Conservation (phyloP, 345 rosid species). For the Carallia brachiata region DNA sequence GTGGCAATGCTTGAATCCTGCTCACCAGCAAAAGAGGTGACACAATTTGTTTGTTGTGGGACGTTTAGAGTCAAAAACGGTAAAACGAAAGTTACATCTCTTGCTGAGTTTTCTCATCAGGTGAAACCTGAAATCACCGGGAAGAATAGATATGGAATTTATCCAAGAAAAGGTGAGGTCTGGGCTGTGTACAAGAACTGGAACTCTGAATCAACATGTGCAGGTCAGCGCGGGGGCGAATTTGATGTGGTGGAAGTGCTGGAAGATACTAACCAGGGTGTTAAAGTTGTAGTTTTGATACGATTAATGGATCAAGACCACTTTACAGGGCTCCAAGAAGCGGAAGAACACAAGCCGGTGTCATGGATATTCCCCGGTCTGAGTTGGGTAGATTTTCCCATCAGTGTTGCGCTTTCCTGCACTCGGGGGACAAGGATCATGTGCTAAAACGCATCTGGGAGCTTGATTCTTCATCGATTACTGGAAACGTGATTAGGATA, state of each 20-base stretch:
- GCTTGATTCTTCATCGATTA: slow-evolving; percentile 42
- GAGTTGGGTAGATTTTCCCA: slow-evolving; percentile 51
- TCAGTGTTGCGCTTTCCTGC: slow-evolving; percentile 50
- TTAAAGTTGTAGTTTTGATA: slow-evolving; percentile 31
- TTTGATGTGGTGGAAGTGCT: slow-evolving; percentile 47
- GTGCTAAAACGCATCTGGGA: slow-evolving; percentile 37
- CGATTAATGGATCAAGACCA: slow-evolving; percentile 13
- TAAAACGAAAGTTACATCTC: slow-evolving; percentile 22
- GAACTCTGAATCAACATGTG: slow-evolving; percentile 8
- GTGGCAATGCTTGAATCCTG: slow-evolving; percentile 43
- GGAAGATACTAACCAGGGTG: slow-evolving; percentile 27
- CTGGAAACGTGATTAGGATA: slow-evolving; percentile 17
- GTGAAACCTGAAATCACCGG: slow-evolving; percentile 22
- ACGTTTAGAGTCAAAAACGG: slow-evolving; percentile 35
- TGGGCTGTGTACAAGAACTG: slow-evolving; percentile 53
- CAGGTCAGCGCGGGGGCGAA: slow-evolving; percentile 25
- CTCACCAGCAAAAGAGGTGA: slow-evolving; percentile 11
- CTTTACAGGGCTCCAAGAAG: slow-evolving; percentile 38
- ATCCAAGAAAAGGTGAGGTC: slow-evolving; percentile 51
- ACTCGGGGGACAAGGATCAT: slow-evolving; percentile 14
- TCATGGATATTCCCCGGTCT: slow-evolving; percentile 25
- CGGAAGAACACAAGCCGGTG: slow-evolving; percentile 23
- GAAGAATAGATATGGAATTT: slow-evolving; percentile 28
- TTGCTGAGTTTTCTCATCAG: slow-evolving; percentile 45
- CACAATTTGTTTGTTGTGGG: slow-evolving; percentile 42